Evolutionary conservation across 345 rosid genomes (phyloP).

Genomic region (Rhodamnia rubescens): DNA sequence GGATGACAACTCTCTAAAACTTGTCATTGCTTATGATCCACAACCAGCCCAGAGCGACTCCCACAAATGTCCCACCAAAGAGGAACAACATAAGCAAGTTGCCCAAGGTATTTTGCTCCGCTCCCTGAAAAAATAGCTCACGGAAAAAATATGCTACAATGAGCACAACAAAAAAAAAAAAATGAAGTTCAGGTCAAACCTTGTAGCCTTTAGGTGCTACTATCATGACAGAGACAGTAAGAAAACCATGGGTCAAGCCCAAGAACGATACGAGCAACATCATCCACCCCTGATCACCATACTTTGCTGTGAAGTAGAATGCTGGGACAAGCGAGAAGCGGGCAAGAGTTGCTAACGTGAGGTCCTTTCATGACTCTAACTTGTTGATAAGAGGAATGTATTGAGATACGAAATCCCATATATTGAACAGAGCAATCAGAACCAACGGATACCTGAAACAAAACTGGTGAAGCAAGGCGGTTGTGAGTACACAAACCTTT

Average conservation of each 20-base stretch:
- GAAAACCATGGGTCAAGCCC: too few species aligned
- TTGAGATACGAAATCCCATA: conserved; percentile 50
- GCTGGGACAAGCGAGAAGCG: conserved; percentile 57
- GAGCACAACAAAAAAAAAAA: too few species aligned
- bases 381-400: conserved; percentile 38
- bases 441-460: too few species aligned
- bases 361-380: conserved; percentile 53
- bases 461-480: too few species aligned
- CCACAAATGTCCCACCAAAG: conserved; percentile 48
- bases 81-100: conserved; percentile 56
- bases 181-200: too few species aligned
- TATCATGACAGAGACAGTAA: too few species aligned
- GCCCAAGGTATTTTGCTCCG: conserved; percentile 83
- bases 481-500: not conserved
- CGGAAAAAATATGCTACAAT: too few species aligned
- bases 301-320: conserved; percentile 69
- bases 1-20: not conserved
- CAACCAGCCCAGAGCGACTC: conserved; percentile 66
- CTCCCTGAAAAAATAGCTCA: conserved; percentile 53
- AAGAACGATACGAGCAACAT: too few species aligned
- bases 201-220: too few species aligned
- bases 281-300: conserved; percentile 88
- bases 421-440: conserved; percentile 40
- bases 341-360: conserved; percentile 34
- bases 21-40: conserved; percentile 51